A percentile compares a stretch with the other conserved stretches of the same genome.
Conservation (phyloP, 202 grass and related monocot species). For the Bolboschoenoplectus hybrid region DNA sequence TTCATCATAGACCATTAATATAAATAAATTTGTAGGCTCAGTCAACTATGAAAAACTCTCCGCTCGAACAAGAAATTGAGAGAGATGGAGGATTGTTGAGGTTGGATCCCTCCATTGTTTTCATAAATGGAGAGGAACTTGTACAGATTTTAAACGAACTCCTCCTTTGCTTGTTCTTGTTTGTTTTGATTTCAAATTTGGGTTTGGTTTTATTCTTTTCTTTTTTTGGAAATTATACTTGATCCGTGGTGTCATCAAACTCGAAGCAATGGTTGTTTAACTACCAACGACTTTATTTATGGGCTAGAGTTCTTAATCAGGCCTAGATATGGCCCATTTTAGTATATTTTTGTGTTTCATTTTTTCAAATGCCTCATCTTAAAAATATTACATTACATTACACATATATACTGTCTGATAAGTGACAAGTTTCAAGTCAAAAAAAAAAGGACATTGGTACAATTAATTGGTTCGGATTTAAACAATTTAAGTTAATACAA, state of each 20-base stretch:
- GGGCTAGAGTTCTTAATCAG: neutral
- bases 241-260: neutral
- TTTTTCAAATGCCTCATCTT: neutral
- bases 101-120: neutral
- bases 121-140: neutral
- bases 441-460: too few relatives aligned
- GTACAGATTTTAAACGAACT: neutral
- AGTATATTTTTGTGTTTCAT: neutral
- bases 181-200: too few relatives aligned
- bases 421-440: too few relatives aligned
- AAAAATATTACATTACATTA: neutral
- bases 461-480: too few relatives aligned
- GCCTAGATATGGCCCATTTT: slow-evolving; percentile 4
- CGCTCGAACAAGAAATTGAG: too few relatives aligned
- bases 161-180: too few relatives aligned
- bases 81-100: neutral
- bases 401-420: too few relatives aligned
- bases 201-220: too few relatives aligned
- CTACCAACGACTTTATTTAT: slow-evolving; percentile 1
- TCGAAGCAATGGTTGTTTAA: neutral
- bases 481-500: too few relatives aligned
- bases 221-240: neutral
- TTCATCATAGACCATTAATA: too few relatives aligned
- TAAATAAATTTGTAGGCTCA: too few relatives aligned
- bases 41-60: too few relatives aligned